Evolutionary conservation across 2,329 filamentous ascomycete genomes (phyloP).

Genomic region (Penicillium sp.): DNA sequence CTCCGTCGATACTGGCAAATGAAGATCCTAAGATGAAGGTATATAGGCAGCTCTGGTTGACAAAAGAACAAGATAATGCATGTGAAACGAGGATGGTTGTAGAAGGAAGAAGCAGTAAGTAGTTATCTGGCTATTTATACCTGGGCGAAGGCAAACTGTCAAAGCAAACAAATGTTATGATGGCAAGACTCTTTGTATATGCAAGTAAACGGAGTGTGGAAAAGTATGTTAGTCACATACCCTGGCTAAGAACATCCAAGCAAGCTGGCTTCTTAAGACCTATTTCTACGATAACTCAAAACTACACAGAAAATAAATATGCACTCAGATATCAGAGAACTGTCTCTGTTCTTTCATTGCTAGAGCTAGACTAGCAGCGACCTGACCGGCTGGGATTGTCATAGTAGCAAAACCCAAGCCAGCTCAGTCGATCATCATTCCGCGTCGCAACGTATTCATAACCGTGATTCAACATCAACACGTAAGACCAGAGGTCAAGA

Average conservation of each 20-base stretch:
- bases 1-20: too few species aligned
- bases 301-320: background rate
- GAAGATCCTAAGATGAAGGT: too few species aligned
- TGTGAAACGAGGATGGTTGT: background rate
- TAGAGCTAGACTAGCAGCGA: conserved; percentile 22
- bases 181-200: too few species aligned
- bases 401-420: conserved; percentile 2
- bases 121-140: background rate
- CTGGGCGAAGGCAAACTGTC: too few species aligned
- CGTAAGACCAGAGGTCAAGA: conserved; percentile 16
- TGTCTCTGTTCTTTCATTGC: conserved; percentile 16
- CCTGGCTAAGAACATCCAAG: background rate
- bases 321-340: conserved; percentile 3
- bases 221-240: too few species aligned
- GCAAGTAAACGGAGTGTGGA: background rate
- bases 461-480: conserved; percentile 26
- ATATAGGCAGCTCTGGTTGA: background rate
- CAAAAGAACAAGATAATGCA: too few species aligned
- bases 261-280: background rate
- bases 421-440: conserved; percentile 20
- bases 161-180: background rate
- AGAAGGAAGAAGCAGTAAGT: background rate
- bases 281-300: background rate
- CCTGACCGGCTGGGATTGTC: conserved; percentile 3
- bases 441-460: conserved; percentile 27